Conservation (phyloP, 176 grass and related monocot genomes). For the Paspalum notatum region DNA sequence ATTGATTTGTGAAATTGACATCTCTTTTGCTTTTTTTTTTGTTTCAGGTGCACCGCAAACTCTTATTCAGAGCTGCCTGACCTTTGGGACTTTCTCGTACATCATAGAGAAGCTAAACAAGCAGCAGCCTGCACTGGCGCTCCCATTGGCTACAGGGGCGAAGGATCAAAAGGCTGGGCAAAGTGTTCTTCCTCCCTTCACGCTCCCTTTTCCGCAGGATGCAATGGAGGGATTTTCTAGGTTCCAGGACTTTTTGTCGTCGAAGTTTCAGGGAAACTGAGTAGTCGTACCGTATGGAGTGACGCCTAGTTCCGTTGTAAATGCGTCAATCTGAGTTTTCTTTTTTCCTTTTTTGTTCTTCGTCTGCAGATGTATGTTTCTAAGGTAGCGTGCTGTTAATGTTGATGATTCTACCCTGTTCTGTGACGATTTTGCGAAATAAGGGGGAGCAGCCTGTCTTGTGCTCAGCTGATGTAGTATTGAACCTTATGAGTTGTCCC, state of each 20-base stretch:
- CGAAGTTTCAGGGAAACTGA: conserved; percentile 55
- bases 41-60: conserved; percentile 69
- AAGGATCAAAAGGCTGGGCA: conserved; percentile 13
- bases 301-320: conserved; percentile 28
- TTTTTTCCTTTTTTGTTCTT: neutral
- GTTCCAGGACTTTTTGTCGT: conserved; percentile 54
- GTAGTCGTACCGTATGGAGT: neutral
- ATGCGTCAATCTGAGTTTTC: conserved; percentile 35
- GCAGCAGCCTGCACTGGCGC: conserved; percentile 64
- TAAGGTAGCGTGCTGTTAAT: conserved; percentile 6
- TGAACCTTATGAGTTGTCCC: neutral
- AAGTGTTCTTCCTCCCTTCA: conserved; percentile 67
- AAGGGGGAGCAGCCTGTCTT: neutral
- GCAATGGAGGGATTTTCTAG: conserved; percentile 48
- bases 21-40: neutral
- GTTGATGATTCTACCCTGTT: conserved; percentile 15
- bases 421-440: conserved; percentile 35
- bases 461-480: neutral
- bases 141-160: neutral
- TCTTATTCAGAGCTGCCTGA: conserved; percentile 77
- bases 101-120: conserved; percentile 77
- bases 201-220: conserved; percentile 47
- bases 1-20: neutral
- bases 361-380: neutral
- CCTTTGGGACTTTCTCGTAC: conserved; percentile 80